phyloP scores from a whole-genome alignment of 192 early-diverging fungal species.

The Rhizoclosmatium globosum region DNA sequence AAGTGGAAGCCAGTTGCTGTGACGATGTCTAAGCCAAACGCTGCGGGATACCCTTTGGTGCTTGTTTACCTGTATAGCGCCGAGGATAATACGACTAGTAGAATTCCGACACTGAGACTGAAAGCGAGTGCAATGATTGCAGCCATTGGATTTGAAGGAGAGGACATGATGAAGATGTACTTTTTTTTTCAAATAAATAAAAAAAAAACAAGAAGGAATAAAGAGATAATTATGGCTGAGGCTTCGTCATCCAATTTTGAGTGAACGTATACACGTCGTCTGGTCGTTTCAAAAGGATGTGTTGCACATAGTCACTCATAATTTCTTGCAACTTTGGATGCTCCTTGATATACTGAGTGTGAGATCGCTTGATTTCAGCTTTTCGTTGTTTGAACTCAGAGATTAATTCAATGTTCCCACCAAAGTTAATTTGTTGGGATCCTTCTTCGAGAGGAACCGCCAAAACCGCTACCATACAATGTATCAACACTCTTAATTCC shows the following conservation, averaged over 20 bases:
- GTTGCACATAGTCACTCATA: slow-evolving; percentile 58
- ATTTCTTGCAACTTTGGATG: slow-evolving; percentile 57
- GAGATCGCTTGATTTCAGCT: slow-evolving; percentile 43
- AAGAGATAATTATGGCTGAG: background rate
- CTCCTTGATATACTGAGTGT: slow-evolving; percentile 40
- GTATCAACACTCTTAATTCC: no score
- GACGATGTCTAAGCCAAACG: background rate
- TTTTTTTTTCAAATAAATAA: no score
- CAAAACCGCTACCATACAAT: background rate
- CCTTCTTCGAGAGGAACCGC: background rate
- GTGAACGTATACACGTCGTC: slow-evolving; percentile 58
- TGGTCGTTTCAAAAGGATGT: slow-evolving; percentile 55
- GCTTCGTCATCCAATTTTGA: slow-evolving; percentile 25
- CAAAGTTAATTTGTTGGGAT: slow-evolving; percentile 33
- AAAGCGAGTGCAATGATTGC: slow-evolving; percentile 88
- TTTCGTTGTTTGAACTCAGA: slow-evolving; percentile 54
- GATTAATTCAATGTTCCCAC: slow-evolving; percentile 52
- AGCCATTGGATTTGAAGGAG: slow-evolving; percentile 51
- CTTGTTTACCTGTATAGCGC: slow-evolving; percentile 82
- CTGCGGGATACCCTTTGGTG: background rate
- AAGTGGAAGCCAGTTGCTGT: slow-evolving; percentile 94
- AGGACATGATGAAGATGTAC: slow-evolving; percentile 10
- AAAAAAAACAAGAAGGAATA: background rate
- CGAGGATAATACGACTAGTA: slow-evolving; percentile 94
- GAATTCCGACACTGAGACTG: slow-evolving; percentile 88